Percentiles rank a stretch among this genome's conserved stretches.
Evolutionary conservation across 805 yeast genomes (phyloP).

Genomic region (Zygoascus ofunaensis): DNA sequence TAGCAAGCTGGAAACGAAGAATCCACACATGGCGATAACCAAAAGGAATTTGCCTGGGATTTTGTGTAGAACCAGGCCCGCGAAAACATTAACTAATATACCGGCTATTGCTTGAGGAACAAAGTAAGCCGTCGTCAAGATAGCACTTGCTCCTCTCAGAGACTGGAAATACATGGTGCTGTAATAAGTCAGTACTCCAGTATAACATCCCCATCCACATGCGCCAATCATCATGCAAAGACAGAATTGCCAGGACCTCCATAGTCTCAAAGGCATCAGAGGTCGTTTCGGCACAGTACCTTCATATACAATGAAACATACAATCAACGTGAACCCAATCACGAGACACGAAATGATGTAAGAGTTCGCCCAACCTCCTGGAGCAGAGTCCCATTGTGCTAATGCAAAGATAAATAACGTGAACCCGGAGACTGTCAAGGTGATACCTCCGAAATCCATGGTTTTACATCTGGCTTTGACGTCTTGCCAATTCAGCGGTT

Average conservation of each 20-base stretch:
- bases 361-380: constrained; percentile 38
- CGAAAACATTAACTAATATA: constrained; percentile 34
- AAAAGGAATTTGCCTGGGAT: constrained; percentile 36
- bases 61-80: constrained; percentile 37
- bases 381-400: constrained; percentile 35
- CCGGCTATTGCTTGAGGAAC: constrained; percentile 39
- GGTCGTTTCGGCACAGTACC: constrained; percentile 33
- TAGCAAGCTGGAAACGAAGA: constrained; percentile 30
- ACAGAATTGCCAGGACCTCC: constrained; percentile 33
- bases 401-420: constrained; percentile 37
- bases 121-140: constrained; percentile 37
- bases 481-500: constrained; percentile 16
- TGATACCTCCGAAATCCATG: constrained; percentile 38
- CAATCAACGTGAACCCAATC: constrained; percentile 32
- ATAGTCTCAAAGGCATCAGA: constrained; percentile 39
- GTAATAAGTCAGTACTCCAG: constrained; percentile 34
- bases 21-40: constrained; percentile 30
- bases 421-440: constrained; percentile 34
- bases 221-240: constrained; percentile 31
- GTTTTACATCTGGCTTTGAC: constrained; percentile 22
- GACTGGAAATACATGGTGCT: constrained; percentile 37
- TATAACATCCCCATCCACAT: constrained; percentile 36
- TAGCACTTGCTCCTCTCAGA: constrained; percentile 32
- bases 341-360: constrained; percentile 39
- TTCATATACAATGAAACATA: constrained; percentile 33